Conservation (phyloP, 2,329 filamentous ascomycete genomes). For the Fusarium pininemorale region DNA sequence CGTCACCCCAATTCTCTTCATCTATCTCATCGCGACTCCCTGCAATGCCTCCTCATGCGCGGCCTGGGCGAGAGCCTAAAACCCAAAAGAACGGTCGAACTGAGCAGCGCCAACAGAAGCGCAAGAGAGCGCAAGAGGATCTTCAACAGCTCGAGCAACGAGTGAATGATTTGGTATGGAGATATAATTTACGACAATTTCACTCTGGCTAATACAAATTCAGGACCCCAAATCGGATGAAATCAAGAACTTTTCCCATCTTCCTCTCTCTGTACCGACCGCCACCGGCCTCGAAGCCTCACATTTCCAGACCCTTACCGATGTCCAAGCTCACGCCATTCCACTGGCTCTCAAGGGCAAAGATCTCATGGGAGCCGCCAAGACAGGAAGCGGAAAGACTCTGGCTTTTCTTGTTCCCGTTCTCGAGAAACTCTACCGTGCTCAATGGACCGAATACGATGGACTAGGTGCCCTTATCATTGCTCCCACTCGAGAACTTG, state of each 20-base stretch:
- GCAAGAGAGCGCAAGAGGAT: constrained; percentile 51
- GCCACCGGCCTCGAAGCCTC: constrained; percentile 81
- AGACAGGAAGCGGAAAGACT: constrained; percentile 95
- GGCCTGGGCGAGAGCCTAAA: constrained; percentile 39
- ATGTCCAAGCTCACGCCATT: constrained; percentile 91
- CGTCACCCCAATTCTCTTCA: neutral
- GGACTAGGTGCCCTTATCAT: constrained; percentile 93
- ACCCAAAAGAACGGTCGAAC: constrained; percentile 44
- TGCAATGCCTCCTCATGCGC: constrained; percentile 39
- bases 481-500: constrained; percentile 92
- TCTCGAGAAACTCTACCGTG: constrained; percentile 89
- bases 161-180: constrained; percentile 47
- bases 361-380: constrained; percentile 93
- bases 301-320: constrained; percentile 90
- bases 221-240: constrained; percentile 69
- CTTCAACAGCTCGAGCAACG: constrained; percentile 47
- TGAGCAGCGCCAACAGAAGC: constrained; percentile 49
- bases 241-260: constrained; percentile 77
- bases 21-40: neutral
- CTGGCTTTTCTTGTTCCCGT: constrained; percentile 92
- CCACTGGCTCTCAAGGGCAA: constrained; percentile 84
- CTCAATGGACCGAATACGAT: constrained; percentile 89
- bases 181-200: neutral
- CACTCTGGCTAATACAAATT: constrained; percentile 6
- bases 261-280: constrained; percentile 87